Evolutionary conservation across 371 early-diverging fungal genomes (phyloP).

Genomic region (Mucor velutinosus): DNA sequence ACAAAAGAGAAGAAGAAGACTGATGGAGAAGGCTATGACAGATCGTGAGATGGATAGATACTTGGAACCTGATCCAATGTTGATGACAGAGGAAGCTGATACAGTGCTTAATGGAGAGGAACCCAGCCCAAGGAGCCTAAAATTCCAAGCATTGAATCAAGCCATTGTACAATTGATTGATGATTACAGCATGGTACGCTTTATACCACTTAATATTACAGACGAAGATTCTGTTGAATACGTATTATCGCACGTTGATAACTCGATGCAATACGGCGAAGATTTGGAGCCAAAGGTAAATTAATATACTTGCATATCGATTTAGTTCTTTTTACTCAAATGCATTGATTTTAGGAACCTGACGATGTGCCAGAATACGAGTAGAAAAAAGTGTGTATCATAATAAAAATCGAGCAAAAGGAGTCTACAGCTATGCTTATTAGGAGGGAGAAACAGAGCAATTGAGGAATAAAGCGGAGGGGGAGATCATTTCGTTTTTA

Average conservation of each 20-base stretch:
- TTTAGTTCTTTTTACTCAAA: constrained; percentile 5
- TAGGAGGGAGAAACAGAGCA: background rate
- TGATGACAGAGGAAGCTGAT: constrained; percentile 83
- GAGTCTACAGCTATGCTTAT: background rate
- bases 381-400: constrained; percentile 8
- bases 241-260: constrained; percentile 89
- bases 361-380: constrained; percentile 43
- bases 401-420: constrained; percentile 2
- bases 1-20: constrained; percentile 35
- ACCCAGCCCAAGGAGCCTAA: constrained; percentile 57
- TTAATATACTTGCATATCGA: constrained; percentile 9
- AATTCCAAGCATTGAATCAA: constrained; percentile 84
- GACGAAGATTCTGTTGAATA: constrained; percentile 94
- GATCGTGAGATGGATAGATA: constrained; percentile 65
- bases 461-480: background rate
- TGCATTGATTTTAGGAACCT: constrained; percentile 35
- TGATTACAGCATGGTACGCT: constrained; percentile 95
- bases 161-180: constrained; percentile 93
- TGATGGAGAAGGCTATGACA: constrained; percentile 42
- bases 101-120: constrained; percentile 31
- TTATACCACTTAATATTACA: constrained; percentile 90
- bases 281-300: constrained; percentile 91
- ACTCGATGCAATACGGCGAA: constrained; percentile 97
- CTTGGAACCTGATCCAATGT: constrained; percentile 85
- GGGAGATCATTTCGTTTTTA: background rate